Conservation (phyloP, 768 basidiomycete species). For the Cantharellus cinnabarinus region DNA sequence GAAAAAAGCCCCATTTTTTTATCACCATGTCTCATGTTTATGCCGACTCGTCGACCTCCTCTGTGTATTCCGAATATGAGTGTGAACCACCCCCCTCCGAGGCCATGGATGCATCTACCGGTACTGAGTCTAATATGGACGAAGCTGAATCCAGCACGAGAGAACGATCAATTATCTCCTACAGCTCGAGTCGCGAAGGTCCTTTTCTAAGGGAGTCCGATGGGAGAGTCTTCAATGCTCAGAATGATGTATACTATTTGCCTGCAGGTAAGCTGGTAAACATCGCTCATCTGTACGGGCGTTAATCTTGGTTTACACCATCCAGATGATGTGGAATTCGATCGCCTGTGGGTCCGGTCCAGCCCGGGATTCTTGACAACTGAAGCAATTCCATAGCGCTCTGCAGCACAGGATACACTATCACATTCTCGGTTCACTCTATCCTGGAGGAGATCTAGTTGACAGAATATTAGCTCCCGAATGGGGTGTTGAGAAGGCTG, state of each 20-base stretch:
- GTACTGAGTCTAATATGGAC: too few relatives aligned
- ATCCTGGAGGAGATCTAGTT: not conserved
- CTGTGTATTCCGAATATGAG: too few relatives aligned
- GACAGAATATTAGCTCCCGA: not conserved
- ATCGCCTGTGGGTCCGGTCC: not conserved
- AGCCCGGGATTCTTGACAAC: not conserved
- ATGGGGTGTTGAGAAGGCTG: not conserved
- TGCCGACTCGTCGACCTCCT: too few relatives aligned
- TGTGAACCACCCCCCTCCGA: too few relatives aligned
- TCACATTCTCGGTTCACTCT: not conserved
- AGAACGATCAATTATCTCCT: not conserved
- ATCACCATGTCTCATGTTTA: too few relatives aligned
- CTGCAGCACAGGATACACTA: not conserved
- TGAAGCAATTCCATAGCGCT: not conserved
- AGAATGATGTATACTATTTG: slow-evolving; percentile 3
- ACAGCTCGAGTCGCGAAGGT: slow-evolving; percentile 4
- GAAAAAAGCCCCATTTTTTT: too few relatives aligned
- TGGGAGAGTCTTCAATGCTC: slow-evolving; percentile 4
- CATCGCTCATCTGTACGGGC: not conserved
- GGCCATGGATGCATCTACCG: too few relatives aligned
- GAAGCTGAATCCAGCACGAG: too few relatives aligned
- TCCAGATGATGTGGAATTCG: not conserved
- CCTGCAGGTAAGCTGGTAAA: not conserved
- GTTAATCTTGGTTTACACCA: not conserved
- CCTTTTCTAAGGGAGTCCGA: slow-evolving; percentile 3